Evolutionary conservation across 2,329 filamentous ascomycete genomes (phyloP).

Genomic region (Torrubiellomyces zombiae): DNA sequence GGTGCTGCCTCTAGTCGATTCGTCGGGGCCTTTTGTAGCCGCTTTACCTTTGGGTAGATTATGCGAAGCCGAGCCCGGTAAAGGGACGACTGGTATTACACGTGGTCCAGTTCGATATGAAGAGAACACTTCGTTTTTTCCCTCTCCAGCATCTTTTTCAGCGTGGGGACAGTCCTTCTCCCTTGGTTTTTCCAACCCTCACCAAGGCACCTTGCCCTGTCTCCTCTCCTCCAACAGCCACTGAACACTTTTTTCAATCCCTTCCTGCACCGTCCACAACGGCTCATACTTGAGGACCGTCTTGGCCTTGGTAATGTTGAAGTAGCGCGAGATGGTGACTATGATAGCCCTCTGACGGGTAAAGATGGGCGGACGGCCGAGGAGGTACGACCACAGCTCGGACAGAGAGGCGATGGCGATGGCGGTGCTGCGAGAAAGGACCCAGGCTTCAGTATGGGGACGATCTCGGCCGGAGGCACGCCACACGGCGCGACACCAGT

Average conservation of each 20-base stretch:
- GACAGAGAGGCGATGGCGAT: constrained; percentile 32
- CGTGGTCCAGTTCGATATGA: too few relatives aligned
- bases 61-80: too few relatives aligned
- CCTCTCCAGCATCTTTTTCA: too few relatives aligned
- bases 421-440: constrained; percentile 33
- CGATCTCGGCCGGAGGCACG: constrained; percentile 34
- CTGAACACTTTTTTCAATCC: constrained; percentile 33
- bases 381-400: constrained; percentile 32
- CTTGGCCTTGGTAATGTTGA: constrained; percentile 62
- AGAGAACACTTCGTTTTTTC: too few relatives aligned
- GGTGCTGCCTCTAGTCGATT: too few relatives aligned
- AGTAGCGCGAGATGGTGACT: constrained; percentile 61
- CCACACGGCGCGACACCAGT: constrained; percentile 71
- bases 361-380: constrained; percentile 38
- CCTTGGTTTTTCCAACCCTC: too few relatives aligned
- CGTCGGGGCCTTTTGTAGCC: too few relatives aligned
- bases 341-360: constrained; percentile 45
- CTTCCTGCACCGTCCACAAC: constrained; percentile 49
- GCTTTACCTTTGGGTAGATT: too few relatives aligned
- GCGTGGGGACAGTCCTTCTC: too few relatives aligned
- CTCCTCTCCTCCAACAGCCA: constrained; percentile 39
- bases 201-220: constrained; percentile 12
- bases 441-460: constrained; percentile 38
- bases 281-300: constrained; percentile 52
- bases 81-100: too few relatives aligned